Base-by-base conservation (phyloP, 208 protist species). In the Acanthamoeba royreba region DNA sequence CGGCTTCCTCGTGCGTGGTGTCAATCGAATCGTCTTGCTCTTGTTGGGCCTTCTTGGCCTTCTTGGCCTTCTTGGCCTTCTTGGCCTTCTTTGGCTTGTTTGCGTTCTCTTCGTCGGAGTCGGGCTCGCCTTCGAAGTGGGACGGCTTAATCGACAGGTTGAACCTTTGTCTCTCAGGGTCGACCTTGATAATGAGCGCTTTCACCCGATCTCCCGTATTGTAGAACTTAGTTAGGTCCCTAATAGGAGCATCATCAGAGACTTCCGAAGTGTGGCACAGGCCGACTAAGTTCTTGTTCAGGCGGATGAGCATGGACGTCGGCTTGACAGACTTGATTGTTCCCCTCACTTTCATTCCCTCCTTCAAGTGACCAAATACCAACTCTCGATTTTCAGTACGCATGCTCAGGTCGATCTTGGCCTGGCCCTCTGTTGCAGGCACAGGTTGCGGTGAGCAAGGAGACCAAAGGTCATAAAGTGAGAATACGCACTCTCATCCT, bases 221-320 rank as follows among this genome's bases (percentile, higher is more conserved):
- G 61, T 58, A 77, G 55, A 43, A 93, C 40, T 11, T 55, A 9
- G n/a, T 35, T 22, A 43, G 33, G 43, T 95, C 42, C 1, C 46
- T 33, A 31, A 95, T 43, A 17, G 53, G 90, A n/a, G n/a, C n/a
- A 19, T 92, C 35, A 46, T 94, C 94, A 17, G 86, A 31, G 1
- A 94, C 19, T 55, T 96, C 74, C 19, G 25, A 42, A 5, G 87
- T 35, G 46, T 94, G 94, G 46, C 46, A 90, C 25, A 96, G 46
- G 38, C 69, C 95, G 31, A 38, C 31, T 1, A 96, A 25, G 19
- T 86, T 69, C 25, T 49, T 88, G 33, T 43, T 69, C 38, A 95
- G 38, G n/a, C 46, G 86, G 22, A 95, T 58, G 15, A 95, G 83
- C n/a, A n/a, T n/a, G n/a, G n/a, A n/a, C 38, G 92, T 94, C n/a